These are phyloP conservation scores for Trypanosoma conorhini DNA, from an alignment of 208 protist species.

Conservation along the genomic window DNA sequence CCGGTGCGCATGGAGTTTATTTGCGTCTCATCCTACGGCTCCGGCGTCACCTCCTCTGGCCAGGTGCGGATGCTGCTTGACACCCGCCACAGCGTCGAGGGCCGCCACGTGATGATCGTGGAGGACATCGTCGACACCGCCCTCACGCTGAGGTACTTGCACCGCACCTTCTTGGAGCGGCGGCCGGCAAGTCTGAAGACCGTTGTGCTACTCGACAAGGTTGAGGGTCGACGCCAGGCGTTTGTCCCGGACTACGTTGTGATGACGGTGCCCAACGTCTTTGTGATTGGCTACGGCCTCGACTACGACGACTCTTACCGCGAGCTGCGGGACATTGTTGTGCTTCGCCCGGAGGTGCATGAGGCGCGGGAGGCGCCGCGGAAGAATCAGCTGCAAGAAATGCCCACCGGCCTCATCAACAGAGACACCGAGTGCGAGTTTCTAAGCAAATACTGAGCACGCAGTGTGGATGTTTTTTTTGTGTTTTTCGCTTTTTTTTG, in stretches of 20 bases:
- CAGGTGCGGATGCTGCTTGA: constrained; percentile 87
- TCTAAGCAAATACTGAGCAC: background rate
- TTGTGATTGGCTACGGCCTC: constrained; percentile 92
- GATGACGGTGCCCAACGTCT: constrained; percentile 57
- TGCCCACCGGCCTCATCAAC: background rate
- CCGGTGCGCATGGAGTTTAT: constrained; percentile 87
- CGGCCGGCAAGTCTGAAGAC: constrained; percentile 80
- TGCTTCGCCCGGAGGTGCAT: constrained; percentile 69
- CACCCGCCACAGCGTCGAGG: constrained; percentile 65
- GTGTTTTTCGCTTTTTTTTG: background rate
- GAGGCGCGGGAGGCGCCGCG: constrained; percentile 21
- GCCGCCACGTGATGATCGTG: constrained; percentile 82
- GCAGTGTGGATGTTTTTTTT: background rate
- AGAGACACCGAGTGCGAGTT: background rate
- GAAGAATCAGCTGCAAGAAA: constrained; percentile 5
- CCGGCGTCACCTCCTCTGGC: constrained; percentile 46
- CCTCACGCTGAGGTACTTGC: constrained; percentile 76
- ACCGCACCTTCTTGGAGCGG: constrained; percentile 49
- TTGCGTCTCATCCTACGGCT: constrained; percentile 75
- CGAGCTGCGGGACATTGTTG: constrained; percentile 77
- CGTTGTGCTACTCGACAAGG: constrained; percentile 87
- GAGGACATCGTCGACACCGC: constrained; percentile 93
- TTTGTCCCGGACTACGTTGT: constrained; percentile 73
- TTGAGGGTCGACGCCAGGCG: constrained; percentile 48
- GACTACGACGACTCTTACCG: constrained; percentile 87